Conservation (phyloP, 805 yeast genomes). For the Saccharomycopsis selenospora region DNA sequence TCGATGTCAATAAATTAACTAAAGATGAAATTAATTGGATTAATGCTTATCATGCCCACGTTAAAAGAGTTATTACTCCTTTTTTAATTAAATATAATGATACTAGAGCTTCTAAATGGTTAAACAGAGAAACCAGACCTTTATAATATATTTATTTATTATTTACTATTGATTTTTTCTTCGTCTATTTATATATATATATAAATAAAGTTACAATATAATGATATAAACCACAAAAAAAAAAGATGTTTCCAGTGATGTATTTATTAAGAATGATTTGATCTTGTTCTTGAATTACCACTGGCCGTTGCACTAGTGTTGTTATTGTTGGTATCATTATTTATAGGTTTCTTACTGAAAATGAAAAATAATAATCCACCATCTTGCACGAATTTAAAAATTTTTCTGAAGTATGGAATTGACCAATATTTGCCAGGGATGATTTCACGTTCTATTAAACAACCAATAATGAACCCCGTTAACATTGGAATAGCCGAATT, state of each 20-base stretch:
- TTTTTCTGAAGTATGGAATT: slow-evolving; percentile 24
- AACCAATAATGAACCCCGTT: slow-evolving; percentile 29
- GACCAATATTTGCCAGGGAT: slow-evolving; percentile 32
- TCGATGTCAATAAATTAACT: slow-evolving; percentile 37
- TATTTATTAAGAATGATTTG: no score
- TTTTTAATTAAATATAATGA: slow-evolving; percentile 36
- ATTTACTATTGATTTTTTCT: neutral
- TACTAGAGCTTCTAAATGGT: slow-evolving; percentile 60
- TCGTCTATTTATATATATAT: no score
- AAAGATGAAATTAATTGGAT: slow-evolving; percentile 44
- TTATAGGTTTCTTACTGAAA: no score
- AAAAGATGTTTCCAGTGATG: no score
- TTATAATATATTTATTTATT: slow-evolving; percentile 11
- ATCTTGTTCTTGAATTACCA: no score
- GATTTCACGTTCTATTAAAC: slow-evolving; percentile 27
- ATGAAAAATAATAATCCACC: neutral
- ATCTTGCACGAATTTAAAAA: slow-evolving; percentile 5
- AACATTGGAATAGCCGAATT: slow-evolving; percentile 25
- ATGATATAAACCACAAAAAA: no score
- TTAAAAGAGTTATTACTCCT: slow-evolving; percentile 39
- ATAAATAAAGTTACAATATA: no score
- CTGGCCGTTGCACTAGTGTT: neutral
- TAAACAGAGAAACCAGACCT: slow-evolving; percentile 55
- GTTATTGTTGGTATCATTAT: no score
- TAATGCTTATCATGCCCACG: slow-evolving; percentile 39